Conservation (phyloP, 495 filamentous ascomycete genomes). For the Aspergillus kassunensis region DNA sequence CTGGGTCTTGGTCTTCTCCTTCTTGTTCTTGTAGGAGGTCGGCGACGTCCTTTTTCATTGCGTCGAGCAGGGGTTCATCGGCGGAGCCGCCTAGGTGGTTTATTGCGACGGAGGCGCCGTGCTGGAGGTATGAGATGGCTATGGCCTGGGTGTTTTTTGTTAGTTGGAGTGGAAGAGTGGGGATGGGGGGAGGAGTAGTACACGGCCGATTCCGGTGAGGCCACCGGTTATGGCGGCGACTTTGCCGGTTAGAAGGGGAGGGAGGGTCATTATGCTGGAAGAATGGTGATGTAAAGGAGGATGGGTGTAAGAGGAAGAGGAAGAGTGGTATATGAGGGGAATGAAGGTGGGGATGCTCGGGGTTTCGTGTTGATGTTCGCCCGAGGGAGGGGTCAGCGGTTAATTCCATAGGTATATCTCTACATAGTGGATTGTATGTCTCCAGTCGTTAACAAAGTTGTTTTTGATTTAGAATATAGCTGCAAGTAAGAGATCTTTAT, state of each 20-base stretch:
- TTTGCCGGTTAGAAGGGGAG: slow-evolving; percentile 54
- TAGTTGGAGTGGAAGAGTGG: neutral
- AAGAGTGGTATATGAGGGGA: neutral
- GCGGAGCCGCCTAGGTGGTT: slow-evolving; percentile 62
- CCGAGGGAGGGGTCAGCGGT: neutral
- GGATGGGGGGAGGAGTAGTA: slow-evolving; percentile 10
- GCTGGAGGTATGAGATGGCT: slow-evolving; percentile 63
- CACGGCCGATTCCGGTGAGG: slow-evolving; percentile 69
- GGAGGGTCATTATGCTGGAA: slow-evolving; percentile 32
- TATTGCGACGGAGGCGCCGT: slow-evolving; percentile 65
- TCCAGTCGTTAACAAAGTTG: no score
- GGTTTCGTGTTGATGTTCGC: neutral
- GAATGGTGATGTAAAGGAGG: no score
- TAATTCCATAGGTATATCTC: neutral
- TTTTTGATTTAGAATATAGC: no score
- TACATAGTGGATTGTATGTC: no score
- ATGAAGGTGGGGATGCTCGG: slow-evolving; percentile 5
- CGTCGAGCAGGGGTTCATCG: slow-evolving; percentile 50
- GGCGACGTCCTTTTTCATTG: slow-evolving; percentile 49
- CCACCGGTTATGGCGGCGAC: slow-evolving; percentile 74
- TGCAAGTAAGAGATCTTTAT: no score
- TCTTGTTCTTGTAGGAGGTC: no score
- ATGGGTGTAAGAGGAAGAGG: neutral
- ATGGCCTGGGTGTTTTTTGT: slow-evolving; percentile 48
- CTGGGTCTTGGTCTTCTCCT: neutral